Evolutionary conservation across 2,329 filamentous ascomycete genomes (phyloP).

Genomic region (Ceratocystis harringtonii): DNA sequence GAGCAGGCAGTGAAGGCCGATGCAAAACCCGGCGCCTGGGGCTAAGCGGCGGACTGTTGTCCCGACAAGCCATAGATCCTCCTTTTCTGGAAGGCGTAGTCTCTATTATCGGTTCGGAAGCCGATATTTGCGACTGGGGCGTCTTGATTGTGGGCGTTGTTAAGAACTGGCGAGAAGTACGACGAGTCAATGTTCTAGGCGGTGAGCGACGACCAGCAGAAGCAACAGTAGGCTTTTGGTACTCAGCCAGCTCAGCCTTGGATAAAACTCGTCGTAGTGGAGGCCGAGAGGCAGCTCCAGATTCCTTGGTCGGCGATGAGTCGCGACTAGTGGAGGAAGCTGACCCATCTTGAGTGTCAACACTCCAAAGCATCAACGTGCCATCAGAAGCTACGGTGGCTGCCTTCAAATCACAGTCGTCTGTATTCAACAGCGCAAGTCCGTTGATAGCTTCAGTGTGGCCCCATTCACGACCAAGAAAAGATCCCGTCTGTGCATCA

Average conservation of each 20-base stretch:
- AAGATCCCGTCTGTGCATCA: conserved; percentile 56
- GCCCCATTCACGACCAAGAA: conserved; percentile 82
- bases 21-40: conserved; percentile 34
- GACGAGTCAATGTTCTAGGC: conserved; percentile 37
- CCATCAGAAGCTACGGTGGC: conserved; percentile 68
- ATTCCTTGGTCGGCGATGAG: conserved; percentile 39
- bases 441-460: conserved; percentile 90
- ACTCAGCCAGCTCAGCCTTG: conserved; percentile 71
- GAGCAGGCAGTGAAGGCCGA: conserved; percentile 39
- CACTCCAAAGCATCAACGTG: conserved; percentile 66
- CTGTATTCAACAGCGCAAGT: conserved; percentile 52
- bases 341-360: conserved; percentile 32
- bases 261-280: conserved; percentile 77
- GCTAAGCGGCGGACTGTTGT: conserved; percentile 35
- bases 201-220: conserved; percentile 38
- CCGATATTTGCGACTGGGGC: conserved; percentile 27
- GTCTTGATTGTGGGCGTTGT: conserved; percentile 22
- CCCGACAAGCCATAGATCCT: conserved; percentile 29
- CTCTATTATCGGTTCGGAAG: conserved; percentile 29
- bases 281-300: conserved; percentile 38
- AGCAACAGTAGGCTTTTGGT: conserved; percentile 34
- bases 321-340: conserved; percentile 33
- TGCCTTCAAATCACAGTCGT: conserved; percentile 40
- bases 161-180: conserved; percentile 32
- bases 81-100: conserved; percentile 33